Base-by-base conservation (phyloP, 106 monocot species). In the Ottelia alismoides region DNA sequence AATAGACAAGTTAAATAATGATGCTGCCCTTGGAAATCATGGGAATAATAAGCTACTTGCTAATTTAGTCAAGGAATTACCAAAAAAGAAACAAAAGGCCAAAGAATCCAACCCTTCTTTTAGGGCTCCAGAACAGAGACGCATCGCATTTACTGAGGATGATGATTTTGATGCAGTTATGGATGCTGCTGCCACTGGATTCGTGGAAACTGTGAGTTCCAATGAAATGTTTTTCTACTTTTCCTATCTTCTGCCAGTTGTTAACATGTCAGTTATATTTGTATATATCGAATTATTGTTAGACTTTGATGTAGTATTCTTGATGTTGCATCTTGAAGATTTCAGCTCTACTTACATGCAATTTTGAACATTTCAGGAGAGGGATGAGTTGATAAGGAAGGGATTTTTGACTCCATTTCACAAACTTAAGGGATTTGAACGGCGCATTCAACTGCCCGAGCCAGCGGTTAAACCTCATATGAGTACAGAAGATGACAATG, bases 171-270 rank as follows among this genome's bases (percentile, higher is more conserved):
- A 96, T 73, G 68, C 81, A 29, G 70, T 81, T 21, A 53, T 96
- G 30, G 96, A 96, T 79, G 84, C 82, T 47, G 78, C 89, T 23
- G 74, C 89, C 55, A 51, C 72, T 65, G 96, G 89, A 11, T 89
- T 96, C 72, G 67, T 89, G 47, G 96, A 96, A 81, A 89, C 96
- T 49, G 96, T 96, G 57, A 84, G 78, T n/a, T n/a, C n/a, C n/a
- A n/a, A n/a, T n/a, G n/a, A n/a, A n/a, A n/a, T n/a, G n/a, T n/a
- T n/a, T n/a, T n/a, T n/a, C n/a, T n/a, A n/a, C n/a, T n/a, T n/a
- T n/a, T n/a, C n/a, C n/a, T n/a, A n/a, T n/a, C n/a, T n/a, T n/a
- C n/a, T n/a, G n/a, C n/a, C n/a, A n/a, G n/a, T n/a, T n/a, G n/a
- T n/a, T n/a, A n/a, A n/a, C n/a, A n/a, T n/a, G n/a, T n/a, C n/a